Evolutionary conservation across 768 basidiomycete species (phyloP).

Genomic region (Psilocybe cyanescens): DNA sequence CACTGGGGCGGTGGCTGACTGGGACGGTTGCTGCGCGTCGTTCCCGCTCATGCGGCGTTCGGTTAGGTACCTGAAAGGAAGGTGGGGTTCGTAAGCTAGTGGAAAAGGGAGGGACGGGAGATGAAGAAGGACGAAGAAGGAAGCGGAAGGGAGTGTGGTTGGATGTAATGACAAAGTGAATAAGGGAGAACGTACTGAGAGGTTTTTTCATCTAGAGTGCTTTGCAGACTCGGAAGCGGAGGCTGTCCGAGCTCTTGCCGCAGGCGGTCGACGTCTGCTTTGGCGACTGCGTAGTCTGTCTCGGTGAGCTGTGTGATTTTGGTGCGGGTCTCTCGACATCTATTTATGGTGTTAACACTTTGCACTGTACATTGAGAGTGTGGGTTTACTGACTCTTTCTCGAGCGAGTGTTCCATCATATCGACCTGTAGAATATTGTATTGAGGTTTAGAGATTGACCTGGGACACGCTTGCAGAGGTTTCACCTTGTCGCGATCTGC

Average conservation of each 20-base stretch:
- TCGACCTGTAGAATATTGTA: slow-evolving; percentile 49
- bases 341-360: slow-evolving; percentile 25
- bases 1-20: slow-evolving; percentile 1
- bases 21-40: slow-evolving; percentile 26
- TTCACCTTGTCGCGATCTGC: slow-evolving; percentile 77
- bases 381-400: slow-evolving; percentile 59
- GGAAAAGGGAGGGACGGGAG: background rate
- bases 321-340: slow-evolving; percentile 66
- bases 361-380: slow-evolving; percentile 9
- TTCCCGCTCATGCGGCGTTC: slow-evolving; percentile 64
- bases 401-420: slow-evolving; percentile 66
- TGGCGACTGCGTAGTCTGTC: slow-evolving; percentile 76
- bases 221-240: slow-evolving; percentile 72
- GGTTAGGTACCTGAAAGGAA: slow-evolving; percentile 54
- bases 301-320: slow-evolving; percentile 73
- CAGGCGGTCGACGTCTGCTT: slow-evolving; percentile 76
- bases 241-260: slow-evolving; percentile 78
- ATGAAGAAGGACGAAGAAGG: too few relatives aligned
- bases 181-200: slow-evolving; percentile 40
- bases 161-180: too few relatives aligned
- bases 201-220: slow-evolving; percentile 74
- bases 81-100: too few relatives aligned
- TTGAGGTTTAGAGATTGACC: slow-evolving; percentile 6
- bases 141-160: too few relatives aligned
- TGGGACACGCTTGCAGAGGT: background rate